These are phyloP conservation scores for Boletus mariae DNA, from an alignment of 1,284 basidiomycete genomes.

Conservation along the genomic window DNA sequence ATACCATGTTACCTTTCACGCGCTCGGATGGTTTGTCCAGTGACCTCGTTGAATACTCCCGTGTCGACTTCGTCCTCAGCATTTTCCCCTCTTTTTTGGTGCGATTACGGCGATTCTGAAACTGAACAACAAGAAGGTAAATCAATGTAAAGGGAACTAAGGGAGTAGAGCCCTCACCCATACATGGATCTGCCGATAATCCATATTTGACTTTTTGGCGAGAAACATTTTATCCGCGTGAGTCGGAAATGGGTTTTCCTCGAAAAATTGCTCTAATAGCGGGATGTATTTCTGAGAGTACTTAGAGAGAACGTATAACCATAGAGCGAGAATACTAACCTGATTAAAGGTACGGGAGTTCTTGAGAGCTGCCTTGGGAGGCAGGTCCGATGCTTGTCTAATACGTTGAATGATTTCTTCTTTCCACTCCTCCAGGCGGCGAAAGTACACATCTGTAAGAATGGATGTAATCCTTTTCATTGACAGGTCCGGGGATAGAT, in stretches of 20 bases:
- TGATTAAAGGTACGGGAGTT: conserved; percentile 11
- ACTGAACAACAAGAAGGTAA: neutral
- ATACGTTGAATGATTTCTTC: conserved; percentile 1
- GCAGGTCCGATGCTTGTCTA: neutral
- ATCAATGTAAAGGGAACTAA: neutral
- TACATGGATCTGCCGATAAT: conserved; percentile 50
- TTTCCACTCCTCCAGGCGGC: conserved; percentile 7
- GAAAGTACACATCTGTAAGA: neutral
- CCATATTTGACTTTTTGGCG: conserved; percentile 46
- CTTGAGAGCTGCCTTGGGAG: neutral
- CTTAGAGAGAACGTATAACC: neutral
- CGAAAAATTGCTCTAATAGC: conserved; percentile 48
- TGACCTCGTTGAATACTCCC: neutral
- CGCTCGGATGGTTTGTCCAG: neutral
- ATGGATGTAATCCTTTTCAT: neutral
- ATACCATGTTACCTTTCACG: neutral
- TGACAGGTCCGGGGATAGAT: rapidly evolving
- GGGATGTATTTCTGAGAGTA: conserved; percentile 42
- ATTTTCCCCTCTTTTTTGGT: conserved; percentile 8
- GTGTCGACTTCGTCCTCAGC: conserved; percentile 1
- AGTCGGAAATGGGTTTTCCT: conserved; percentile 47
- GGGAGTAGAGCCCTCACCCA: conserved; percentile 44
- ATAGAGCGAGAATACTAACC: neutral
- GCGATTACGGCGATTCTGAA: conserved; percentile 25
- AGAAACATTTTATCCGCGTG: conserved; percentile 41